Percentiles rank a stretch among this genome's conserved stretches.
Evolutionary conservation across 208 protist species (phyloP).

Genomic region (Trypanosomatidae sp.): DNA sequence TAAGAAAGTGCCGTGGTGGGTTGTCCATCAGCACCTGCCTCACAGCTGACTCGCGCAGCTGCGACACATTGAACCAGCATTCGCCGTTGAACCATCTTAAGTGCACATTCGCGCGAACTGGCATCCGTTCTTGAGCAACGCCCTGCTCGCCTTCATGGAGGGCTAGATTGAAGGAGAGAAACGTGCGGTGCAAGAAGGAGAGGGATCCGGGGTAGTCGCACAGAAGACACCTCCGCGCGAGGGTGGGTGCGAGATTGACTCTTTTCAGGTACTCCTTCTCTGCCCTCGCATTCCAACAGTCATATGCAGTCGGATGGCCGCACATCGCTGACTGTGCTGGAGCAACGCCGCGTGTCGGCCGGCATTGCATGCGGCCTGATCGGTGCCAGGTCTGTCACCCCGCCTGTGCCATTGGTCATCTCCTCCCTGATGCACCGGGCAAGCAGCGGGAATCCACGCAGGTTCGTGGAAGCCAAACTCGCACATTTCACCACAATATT

Average conservation of each 20-base stretch:
- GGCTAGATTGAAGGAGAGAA: conserved; percentile 25
- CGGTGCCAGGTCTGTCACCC: conserved; percentile 20
- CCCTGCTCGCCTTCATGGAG: conserved; percentile 30
- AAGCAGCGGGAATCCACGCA: conserved; percentile 64
- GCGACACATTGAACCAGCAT: conserved; percentile 76
- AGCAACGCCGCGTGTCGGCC: conserved; percentile 30
- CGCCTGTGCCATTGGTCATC: neutral
- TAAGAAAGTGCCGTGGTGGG: conserved; percentile 47
- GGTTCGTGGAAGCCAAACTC: conserved; percentile 27
- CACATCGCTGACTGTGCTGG: conserved; percentile 9
- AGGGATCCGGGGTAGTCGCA: conserved; percentile 35
- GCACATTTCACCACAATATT: conserved; percentile 52
- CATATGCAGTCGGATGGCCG: conserved; percentile 26
- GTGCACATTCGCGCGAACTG: conserved; percentile 15
- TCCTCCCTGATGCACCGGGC: conserved; percentile 8
- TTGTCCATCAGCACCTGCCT: conserved; percentile 40
- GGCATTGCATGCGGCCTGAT: conserved; percentile 32
- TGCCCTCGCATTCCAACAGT: neutral
- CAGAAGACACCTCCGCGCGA: conserved; percentile 44
- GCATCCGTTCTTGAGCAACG: conserved; percentile 10
- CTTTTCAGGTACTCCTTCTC: neutral
- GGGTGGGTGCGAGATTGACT: conserved; percentile 1
- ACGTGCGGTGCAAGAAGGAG: conserved; percentile 33
- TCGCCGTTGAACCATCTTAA: conserved; percentile 25
- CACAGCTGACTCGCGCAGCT: conserved; percentile 58